A percentile compares a stretch with the other conserved stretches of the same genome.
phyloP scores from a whole-genome alignment of 192 early-diverging fungal species.

The Lobosporangium transversale region DNA sequence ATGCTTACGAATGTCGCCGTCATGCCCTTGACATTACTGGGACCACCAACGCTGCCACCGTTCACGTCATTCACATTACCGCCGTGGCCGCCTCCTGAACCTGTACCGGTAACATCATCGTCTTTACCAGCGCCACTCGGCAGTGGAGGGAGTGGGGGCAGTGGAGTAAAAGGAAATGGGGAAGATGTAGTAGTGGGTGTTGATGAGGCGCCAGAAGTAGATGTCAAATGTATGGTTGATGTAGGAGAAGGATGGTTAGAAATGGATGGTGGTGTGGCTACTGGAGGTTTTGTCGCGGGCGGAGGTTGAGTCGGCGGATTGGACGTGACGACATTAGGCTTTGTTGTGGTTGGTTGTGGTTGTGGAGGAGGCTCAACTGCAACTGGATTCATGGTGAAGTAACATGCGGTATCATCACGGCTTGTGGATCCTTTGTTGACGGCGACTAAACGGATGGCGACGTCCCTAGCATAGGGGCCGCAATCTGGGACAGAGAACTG shows the following conservation, averaged over 20 bases:
- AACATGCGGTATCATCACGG: constrained; percentile 10
- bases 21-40: background rate
- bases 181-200: background rate
- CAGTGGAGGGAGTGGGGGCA: constrained; percentile 19
- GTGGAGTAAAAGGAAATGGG: background rate
- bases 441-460: constrained; percentile 38
- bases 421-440: background rate
- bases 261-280: background rate
- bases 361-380: background rate
- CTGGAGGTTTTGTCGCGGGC: background rate
- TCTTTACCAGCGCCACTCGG: constrained; percentile 7
- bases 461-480: constrained; percentile 17
- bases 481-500: constrained; percentile 33
- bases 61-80: background rate
- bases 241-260: background rate
- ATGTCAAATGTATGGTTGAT: background rate
- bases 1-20: constrained; percentile 10
- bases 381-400: constrained; percentile 25
- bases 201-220: background rate
- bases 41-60: background rate
- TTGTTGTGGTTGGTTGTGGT: background rate
- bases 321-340: background rate
- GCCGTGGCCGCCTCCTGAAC: background rate
- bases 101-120: background rate
- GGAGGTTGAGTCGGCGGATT: background rate